A percentile compares a stretch with the other conserved stretches of the same genome.
phyloP scores from a whole-genome alignment of 176 grass and related monocot genomes.

The Triticum aestivum region DNA sequence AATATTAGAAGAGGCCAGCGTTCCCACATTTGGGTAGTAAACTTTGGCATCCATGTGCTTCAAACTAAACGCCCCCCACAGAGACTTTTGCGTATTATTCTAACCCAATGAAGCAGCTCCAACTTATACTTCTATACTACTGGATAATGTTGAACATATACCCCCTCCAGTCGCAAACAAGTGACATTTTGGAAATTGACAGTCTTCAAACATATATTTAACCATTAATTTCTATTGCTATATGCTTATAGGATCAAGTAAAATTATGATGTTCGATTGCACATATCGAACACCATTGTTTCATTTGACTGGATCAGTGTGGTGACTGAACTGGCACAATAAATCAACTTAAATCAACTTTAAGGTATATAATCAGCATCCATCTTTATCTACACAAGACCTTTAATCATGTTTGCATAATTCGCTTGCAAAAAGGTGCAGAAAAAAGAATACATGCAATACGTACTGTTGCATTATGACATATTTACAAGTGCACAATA shows the following conservation, averaged over 20 bases:
- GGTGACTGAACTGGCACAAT: background rate
- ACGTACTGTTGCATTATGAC: background rate
- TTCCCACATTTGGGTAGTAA: background rate
- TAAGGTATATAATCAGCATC: slow-evolving; percentile 3
- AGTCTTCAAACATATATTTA: background rate
- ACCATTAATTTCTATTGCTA: background rate
- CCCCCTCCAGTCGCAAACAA: background rate
- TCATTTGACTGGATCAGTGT: background rate
- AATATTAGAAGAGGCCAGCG: background rate
- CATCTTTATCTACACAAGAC: background rate
- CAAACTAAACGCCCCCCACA: background rate
- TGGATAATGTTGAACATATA: slow-evolving; percentile 1
- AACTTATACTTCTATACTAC: background rate
- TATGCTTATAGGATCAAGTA: background rate
- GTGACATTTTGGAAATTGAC: background rate
- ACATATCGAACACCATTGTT: background rate
- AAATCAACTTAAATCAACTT: background rate
- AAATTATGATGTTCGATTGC: background rate
- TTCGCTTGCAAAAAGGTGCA: slow-evolving; percentile 5
- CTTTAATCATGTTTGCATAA: background rate
- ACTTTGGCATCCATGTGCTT: background rate
- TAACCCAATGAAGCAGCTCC: slow-evolving; percentile 12
- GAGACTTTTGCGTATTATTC: background rate
- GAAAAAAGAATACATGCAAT: slow-evolving; percentile 17
- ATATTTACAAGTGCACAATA: background rate